Evolutionary conservation across 2,329 filamentous ascomycete genomes (phyloP).

Genomic region (Leptodontidium sp.): DNA sequence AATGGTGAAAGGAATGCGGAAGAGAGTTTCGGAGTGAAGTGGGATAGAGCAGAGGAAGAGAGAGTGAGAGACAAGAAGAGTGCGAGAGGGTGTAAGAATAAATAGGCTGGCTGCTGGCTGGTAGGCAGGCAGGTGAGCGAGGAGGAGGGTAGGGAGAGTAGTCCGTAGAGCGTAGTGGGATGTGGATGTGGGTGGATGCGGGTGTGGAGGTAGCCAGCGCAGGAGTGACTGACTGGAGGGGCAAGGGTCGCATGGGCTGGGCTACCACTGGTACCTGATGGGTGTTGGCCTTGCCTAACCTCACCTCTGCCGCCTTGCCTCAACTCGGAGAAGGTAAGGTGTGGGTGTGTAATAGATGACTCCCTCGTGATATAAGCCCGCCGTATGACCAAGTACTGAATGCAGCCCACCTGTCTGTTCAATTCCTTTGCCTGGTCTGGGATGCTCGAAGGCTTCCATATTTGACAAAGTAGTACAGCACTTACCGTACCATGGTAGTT

Average conservation of each 20-base stretch:
- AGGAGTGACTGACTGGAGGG: constrained; percentile 16
- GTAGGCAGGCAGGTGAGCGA: background rate
- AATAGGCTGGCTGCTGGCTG: constrained; percentile 23
- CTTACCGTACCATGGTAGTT: background rate
- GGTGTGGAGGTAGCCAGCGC: constrained; percentile 16
- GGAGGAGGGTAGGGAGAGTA: background rate
- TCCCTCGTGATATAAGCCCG: constrained; percentile 40
- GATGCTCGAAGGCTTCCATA: background rate
- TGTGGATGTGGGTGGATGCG: constrained; percentile 17
- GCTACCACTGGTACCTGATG: constrained; percentile 24
- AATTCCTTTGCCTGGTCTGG: background rate
- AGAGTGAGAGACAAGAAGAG: constrained; percentile 34
- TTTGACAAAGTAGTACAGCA: background rate
- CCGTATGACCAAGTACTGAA: constrained; percentile 35
- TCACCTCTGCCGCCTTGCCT: constrained; percentile 1
- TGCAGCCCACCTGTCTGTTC: constrained; percentile 26
- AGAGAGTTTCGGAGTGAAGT: constrained; percentile 18
- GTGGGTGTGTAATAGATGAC: constrained; percentile 31
- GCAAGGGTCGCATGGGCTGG: constrained; percentile 6
- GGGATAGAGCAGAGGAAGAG: constrained; percentile 19
- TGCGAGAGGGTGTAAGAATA: constrained; percentile 33
- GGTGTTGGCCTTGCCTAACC: constrained; percentile 4
- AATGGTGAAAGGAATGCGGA: constrained; percentile 21
- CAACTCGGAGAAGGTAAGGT: constrained; percentile 1
- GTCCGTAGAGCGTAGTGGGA: constrained; percentile 6